Percentiles rank a stretch among this genome's conserved stretches.
phyloP scores from a whole-genome alignment of 306 rosid genomes.

The Arachis hypogaea region DNA sequence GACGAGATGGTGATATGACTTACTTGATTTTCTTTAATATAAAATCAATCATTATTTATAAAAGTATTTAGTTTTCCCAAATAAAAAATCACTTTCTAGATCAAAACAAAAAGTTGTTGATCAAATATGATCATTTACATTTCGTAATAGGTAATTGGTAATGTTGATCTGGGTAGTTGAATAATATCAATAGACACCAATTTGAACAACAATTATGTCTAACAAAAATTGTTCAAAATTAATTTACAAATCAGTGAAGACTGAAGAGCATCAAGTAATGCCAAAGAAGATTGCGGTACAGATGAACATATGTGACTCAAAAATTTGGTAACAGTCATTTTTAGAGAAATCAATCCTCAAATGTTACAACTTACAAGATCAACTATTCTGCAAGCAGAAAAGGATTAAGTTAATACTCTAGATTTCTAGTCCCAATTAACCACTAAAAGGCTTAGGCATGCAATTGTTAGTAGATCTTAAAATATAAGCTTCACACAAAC shows the following conservation, averaged over 20 bases:
- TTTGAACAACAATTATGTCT: neutral
- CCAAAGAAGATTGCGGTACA: neutral
- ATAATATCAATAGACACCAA: neutral
- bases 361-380: slow-evolving; percentile 27
- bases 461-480: neutral
- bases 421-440: slow-evolving; percentile 6
- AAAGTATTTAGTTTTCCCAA: no score
- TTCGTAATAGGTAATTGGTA: no score
- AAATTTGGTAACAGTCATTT: neutral
- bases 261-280: neutral
- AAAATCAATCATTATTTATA: no score
- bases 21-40: no score
- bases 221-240: neutral
- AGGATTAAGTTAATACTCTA: neutral
- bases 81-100: no score
- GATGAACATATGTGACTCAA: neutral
- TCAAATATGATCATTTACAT: no score
- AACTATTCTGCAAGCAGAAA: neutral
- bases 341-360: slow-evolving; percentile 10
- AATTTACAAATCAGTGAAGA: neutral
- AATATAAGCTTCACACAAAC: slow-evolving; percentile 6
- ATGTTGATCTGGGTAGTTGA: no score
- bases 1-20: no score
- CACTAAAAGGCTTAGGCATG: neutral
- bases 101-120: no score